These are phyloP conservation scores for Ploettnerulaceae sp. DNA, from an alignment of 2,329 filamentous ascomycete genomes.

Conservation along the genomic window DNA sequence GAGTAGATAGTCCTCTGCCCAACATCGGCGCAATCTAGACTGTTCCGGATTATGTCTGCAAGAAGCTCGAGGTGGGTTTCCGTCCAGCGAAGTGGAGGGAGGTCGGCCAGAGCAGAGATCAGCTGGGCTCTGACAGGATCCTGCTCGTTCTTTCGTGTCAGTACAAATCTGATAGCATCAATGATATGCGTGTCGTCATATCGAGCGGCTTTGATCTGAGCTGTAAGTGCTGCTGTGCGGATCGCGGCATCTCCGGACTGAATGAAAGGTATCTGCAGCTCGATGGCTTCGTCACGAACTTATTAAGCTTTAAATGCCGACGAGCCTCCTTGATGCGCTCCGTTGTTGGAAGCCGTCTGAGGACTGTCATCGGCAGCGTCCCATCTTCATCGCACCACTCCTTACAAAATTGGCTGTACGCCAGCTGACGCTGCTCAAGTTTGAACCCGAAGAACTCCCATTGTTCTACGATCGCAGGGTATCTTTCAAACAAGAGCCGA, in stretches of 20 bases:
- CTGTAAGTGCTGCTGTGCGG: constrained; percentile 3
- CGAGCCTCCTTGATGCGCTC: constrained; percentile 12
- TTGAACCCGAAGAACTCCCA: constrained; percentile 47
- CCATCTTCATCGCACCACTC: constrained; percentile 11
- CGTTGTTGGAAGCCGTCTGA: constrained; percentile 4
- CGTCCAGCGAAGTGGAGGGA: constrained; percentile 7
- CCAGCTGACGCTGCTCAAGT: constrained; percentile 36
- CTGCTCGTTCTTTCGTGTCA: constrained; percentile 16
- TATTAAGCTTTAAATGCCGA: constrained; percentile 10
- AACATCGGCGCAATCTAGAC: background rate
- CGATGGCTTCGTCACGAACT: constrained; percentile 11
- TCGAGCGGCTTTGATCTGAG: constrained; percentile 9
- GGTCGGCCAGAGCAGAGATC: constrained; percentile 2
- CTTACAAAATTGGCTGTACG: background rate
- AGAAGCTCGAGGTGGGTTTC: constrained; percentile 11
- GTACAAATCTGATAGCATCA: constrained; percentile 13
- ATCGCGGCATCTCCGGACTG: constrained; percentile 9
- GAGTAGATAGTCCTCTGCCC: background rate
- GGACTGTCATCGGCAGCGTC: background rate
- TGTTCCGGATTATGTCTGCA: too few relatives aligned
- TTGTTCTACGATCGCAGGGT: constrained; percentile 35
- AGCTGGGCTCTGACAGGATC: constrained; percentile 12
- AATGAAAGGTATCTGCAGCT: constrained; percentile 11
- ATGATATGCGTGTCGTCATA: constrained; percentile 10
- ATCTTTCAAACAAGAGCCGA: constrained; percentile 4